A percentile compares a stretch with the other conserved stretches of the same genome.
These are phyloP conservation scores for Groenewaldozyma sp. DNA, from an alignment of 1,139 yeast species.

Conservation along the genomic window DNA sequence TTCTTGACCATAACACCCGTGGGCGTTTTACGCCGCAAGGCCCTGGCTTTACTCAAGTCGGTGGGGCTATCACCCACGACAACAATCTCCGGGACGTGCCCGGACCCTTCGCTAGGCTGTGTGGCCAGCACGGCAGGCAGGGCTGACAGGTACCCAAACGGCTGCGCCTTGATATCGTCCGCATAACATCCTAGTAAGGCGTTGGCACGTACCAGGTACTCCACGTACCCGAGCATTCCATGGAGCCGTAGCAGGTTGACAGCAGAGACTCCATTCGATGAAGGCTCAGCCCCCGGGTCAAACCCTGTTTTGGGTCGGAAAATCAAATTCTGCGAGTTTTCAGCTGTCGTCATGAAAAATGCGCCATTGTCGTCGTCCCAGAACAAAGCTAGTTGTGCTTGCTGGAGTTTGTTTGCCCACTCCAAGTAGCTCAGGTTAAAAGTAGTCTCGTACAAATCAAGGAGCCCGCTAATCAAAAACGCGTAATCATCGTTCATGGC, in stretches of 20 bases:
- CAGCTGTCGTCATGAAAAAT: conserved; percentile 22
- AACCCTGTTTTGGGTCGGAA: conserved; percentile 31
- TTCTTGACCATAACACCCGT: not conserved
- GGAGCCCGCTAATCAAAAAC: conserved; percentile 28
- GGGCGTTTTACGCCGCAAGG: not conserved
- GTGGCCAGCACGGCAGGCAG: conserved; percentile 17
- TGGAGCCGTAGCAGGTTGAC: conserved; percentile 26
- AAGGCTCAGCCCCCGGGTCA: conserved; percentile 32
- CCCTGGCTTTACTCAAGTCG: not conserved
- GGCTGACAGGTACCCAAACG: conserved; percentile 26
- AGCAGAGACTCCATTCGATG: conserved; percentile 30
- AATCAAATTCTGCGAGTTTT: conserved; percentile 15
- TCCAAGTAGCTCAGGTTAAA: conserved; percentile 22
- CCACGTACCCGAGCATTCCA: conserved; percentile 19
- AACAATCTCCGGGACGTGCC: conserved; percentile 1
- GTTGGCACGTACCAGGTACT: conserved; percentile 20
- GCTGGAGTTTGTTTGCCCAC: conserved; percentile 29
- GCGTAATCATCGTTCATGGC: conserved; percentile 34
- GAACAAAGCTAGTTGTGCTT: conserved; percentile 26
- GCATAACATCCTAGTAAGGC: conserved; percentile 24
- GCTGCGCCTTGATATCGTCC: conserved; percentile 27
- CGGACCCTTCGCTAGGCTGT: conserved; percentile 1
- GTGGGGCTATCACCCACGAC: not conserved
- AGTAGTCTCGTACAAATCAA: conserved; percentile 30
- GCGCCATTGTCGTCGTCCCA: conserved; percentile 30